Percentiles rank a stretch among this genome's conserved stretches.
phyloP scores from a whole-genome alignment of 495 filamentous ascomycete species.

The Xylaria bambusicola region DNA sequence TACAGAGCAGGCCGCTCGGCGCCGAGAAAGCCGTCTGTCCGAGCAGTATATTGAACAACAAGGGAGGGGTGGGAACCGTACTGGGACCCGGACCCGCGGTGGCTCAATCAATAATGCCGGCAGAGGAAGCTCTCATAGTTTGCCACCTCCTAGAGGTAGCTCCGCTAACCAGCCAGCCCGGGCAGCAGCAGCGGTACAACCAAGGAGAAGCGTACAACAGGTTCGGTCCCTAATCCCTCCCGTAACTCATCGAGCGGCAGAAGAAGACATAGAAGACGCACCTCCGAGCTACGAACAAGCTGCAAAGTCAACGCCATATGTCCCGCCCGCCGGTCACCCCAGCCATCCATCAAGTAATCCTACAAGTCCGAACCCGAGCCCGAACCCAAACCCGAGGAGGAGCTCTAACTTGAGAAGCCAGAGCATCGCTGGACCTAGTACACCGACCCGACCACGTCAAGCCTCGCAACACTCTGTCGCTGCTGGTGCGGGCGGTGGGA shows the following conservation, averaged over 20 bases:
- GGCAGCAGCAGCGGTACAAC: slow-evolving; percentile 21
- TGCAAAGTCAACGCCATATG: slow-evolving; percentile 61
- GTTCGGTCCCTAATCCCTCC: slow-evolving; percentile 50
- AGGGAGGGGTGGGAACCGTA: slow-evolving; percentile 31
- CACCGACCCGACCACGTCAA: slow-evolving; percentile 29
- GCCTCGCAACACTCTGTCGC: slow-evolving; percentile 23
- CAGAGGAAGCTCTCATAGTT: slow-evolving; percentile 18
- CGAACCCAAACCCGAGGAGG: slow-evolving; percentile 22
- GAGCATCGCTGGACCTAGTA: slow-evolving; percentile 21
- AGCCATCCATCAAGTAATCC: slow-evolving; percentile 51
- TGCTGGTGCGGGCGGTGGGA: slow-evolving; percentile 18
- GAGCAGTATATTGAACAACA: slow-evolving; percentile 62
- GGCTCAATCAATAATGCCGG: slow-evolving; percentile 23
- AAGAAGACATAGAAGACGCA: slow-evolving; percentile 61
- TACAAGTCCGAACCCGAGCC: slow-evolving; percentile 3
- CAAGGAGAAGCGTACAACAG: slow-evolving; percentile 33
- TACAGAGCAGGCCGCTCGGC: slow-evolving; percentile 47
- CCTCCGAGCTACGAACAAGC: slow-evolving; percentile 86
- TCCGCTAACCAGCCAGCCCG: slow-evolving; percentile 28
- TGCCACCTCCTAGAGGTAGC: slow-evolving; percentile 24
- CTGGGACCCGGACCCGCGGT: slow-evolving; percentile 24
- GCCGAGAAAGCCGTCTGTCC: slow-evolving; percentile 50
- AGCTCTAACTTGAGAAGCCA: slow-evolving; percentile 17
- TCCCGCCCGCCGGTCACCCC: slow-evolving; percentile 62
- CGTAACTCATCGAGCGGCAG: slow-evolving; percentile 36